Evolutionary conservation across 805 yeast species (phyloP).

Genomic region (Pichia californica): DNA sequence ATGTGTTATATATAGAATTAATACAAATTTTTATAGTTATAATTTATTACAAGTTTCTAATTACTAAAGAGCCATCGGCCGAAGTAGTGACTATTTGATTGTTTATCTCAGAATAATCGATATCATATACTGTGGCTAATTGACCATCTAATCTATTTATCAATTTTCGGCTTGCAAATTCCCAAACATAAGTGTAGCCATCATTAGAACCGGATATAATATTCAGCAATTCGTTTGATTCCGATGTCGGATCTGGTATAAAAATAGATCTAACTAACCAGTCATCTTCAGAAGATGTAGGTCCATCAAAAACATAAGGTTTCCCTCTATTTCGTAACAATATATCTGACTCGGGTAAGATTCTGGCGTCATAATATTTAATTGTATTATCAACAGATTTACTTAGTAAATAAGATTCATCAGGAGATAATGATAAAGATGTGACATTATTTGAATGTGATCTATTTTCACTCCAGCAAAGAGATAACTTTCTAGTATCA

Average conservation of each 20-base stretch:
- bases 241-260: slow-evolving; percentile 32
- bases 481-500: slow-evolving; percentile 43
- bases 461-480: slow-evolving; percentile 39
- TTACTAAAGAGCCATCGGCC: slow-evolving; percentile 48
- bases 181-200: slow-evolving; percentile 54
- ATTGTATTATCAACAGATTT: slow-evolving; percentile 53
- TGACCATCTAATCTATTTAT: slow-evolving; percentile 53
- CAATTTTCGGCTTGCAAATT: slow-evolving; percentile 42
- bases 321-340: slow-evolving; percentile 31
- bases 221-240: slow-evolving; percentile 23
- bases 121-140: slow-evolving; percentile 52
- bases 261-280: slow-evolving; percentile 44
- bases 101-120: slow-evolving; percentile 34
- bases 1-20: too few species aligned
- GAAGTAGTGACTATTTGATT: slow-evolving; percentile 43
- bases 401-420: slow-evolving; percentile 39
- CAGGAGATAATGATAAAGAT: slow-evolving; percentile 39
- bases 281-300: slow-evolving; percentile 46
- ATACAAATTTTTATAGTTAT: too few species aligned
- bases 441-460: slow-evolving; percentile 48
- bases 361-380: slow-evolving; percentile 48
- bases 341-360: slow-evolving; percentile 25
- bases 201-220: slow-evolving; percentile 60
- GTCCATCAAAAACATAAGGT: slow-evolving; percentile 50
- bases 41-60: slow-evolving; percentile 32